Conservation (phyloP, 1,139 yeast species). For the Williopsis jadinii region DNA sequence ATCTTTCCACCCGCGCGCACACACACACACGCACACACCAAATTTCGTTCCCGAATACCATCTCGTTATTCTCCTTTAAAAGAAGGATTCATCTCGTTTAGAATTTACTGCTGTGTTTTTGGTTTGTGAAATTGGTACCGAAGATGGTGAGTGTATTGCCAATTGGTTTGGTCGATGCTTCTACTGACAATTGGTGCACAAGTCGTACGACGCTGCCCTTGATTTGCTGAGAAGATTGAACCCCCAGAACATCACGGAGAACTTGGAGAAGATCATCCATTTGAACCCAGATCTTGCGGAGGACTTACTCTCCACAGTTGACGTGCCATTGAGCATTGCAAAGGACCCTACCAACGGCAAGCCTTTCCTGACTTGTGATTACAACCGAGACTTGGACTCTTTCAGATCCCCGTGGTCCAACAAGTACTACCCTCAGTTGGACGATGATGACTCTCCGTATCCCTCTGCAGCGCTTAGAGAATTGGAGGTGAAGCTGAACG, state of each 20-base stretch:
- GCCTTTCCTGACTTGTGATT: constrained; percentile 80
- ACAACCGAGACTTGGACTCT: constrained; percentile 91
- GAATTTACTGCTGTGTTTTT: neutral
- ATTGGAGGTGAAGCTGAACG: constrained; percentile 77
- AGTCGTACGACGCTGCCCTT: constrained; percentile 74
- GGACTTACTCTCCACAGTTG: constrained; percentile 81
- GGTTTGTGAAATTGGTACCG: no score
- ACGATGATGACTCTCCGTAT: constrained; percentile 61
- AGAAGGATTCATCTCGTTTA: neutral
- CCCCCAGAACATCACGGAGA: constrained; percentile 59
- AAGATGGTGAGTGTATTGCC: no score
- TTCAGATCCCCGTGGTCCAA: constrained; percentile 91
- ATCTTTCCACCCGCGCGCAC: no score
- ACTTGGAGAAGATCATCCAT: constrained; percentile 64
- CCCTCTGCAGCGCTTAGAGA: constrained; percentile 66
- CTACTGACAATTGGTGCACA: no score
- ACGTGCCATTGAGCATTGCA: constrained; percentile 64
- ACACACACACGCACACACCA: no score
- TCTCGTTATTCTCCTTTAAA: no score
- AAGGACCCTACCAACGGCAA: constrained; percentile 57
- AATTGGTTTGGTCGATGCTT: no score
- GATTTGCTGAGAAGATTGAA: constrained; percentile 82
- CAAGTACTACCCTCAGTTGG: constrained; percentile 60
- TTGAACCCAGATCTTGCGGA: constrained; percentile 80
- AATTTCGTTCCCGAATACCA: no score